Evolutionary conservation across 2,329 filamentous ascomycete species (phyloP).

Genomic region (Fusarium sambucinum): DNA sequence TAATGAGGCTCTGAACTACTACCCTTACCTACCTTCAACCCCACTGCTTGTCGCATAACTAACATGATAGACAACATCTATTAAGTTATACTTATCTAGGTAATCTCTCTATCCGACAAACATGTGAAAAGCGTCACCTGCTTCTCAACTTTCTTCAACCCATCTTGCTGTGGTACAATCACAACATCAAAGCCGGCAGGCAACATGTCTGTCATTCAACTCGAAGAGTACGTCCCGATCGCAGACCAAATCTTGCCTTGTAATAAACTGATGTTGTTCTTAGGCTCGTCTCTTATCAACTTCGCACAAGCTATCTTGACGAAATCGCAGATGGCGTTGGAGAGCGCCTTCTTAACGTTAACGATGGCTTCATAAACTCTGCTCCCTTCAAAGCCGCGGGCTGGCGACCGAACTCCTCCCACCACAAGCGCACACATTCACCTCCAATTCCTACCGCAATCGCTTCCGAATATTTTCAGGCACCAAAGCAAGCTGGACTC

Average conservation of each 20-base stretch:
- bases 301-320: conserved; percentile 83
- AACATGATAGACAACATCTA: conserved; percentile 6
- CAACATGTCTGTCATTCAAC: conserved; percentile 55
- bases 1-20: conserved; percentile 40
- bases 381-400: conserved; percentile 85
- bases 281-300: conserved; percentile 84
- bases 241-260: not conserved
- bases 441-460: conserved; percentile 87
- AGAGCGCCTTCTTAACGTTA: conserved; percentile 84
- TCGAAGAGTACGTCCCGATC: conserved; percentile 53
- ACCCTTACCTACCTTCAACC: conserved; percentile 12
- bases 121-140: conserved; percentile 33
- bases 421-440: conserved; percentile 86
- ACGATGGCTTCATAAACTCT: conserved; percentile 82
- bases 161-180: conserved; percentile 11
- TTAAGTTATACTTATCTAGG: conserved; percentile 7
- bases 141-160: not conserved
- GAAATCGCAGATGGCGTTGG: conserved; percentile 86
- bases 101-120: conserved; percentile 12
- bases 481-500: conserved; percentile 71
- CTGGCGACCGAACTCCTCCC: conserved; percentile 79
- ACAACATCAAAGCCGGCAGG: conserved; percentile 14
- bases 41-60: conserved; percentile 20
- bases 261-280: conserved; percentile 36
- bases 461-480: conserved; percentile 85